Evolutionary conservation across 192 early-diverging fungal species (phyloP).

Genomic region (Entophlyctis luteolus): DNA sequence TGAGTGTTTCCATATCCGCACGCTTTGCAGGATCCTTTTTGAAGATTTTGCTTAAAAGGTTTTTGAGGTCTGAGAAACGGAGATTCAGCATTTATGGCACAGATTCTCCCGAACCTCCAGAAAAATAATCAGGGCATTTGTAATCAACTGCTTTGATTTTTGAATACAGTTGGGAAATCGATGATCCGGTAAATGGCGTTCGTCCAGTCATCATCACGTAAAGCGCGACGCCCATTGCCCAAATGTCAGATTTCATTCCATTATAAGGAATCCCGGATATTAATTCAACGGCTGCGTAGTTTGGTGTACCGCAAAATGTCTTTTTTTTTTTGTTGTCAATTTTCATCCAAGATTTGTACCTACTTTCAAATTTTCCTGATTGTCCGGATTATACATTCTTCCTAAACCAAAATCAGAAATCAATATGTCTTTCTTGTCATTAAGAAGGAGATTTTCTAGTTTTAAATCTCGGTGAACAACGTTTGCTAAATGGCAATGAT

Average conservation of each 20-base stretch:
- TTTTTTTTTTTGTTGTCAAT: too few species aligned
- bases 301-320: slow-evolving; percentile 66
- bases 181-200: slow-evolving; percentile 53
- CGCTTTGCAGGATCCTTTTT: slow-evolving; percentile 53
- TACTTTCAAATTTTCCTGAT: slow-evolving; percentile 53
- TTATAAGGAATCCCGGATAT: slow-evolving; percentile 60
- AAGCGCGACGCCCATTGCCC: slow-evolving; percentile 65
- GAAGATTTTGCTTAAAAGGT: slow-evolving; percentile 49
- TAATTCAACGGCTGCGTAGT: slow-evolving; percentile 63
- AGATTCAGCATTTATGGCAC: neutral
- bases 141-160: slow-evolving; percentile 62
- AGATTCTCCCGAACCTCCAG: slow-evolving; percentile 41
- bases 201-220: slow-evolving; percentile 59
- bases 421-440: slow-evolving; percentile 44
- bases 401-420: slow-evolving; percentile 64
- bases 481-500: slow-evolving; percentile 60
- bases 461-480: slow-evolving; percentile 62
- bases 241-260: slow-evolving; percentile 62
- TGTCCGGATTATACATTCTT: slow-evolving; percentile 40
- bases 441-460: slow-evolving; percentile 57
- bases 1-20: slow-evolving; percentile 50
- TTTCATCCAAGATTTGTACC: too few species aligned
- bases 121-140: slow-evolving; percentile 58
- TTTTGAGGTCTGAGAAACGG: slow-evolving; percentile 38
- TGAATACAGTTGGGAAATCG: slow-evolving; percentile 50